phyloP scores from a whole-genome alignment of 2,329 filamentous ascomycete genomes.

The Boeremia lycopersici region DNA sequence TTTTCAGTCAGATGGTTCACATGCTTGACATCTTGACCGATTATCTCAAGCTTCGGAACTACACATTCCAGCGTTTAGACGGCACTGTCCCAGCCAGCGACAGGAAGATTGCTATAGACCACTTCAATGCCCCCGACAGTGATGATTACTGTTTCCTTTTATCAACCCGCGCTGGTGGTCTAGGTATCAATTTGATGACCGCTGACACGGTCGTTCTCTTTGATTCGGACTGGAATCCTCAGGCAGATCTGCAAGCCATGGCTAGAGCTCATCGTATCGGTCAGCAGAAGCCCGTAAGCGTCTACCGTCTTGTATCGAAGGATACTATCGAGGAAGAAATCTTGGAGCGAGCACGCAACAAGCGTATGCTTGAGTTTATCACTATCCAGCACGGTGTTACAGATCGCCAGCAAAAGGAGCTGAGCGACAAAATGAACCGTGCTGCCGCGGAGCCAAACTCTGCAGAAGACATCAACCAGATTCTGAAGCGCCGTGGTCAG shows the following conservation, averaged over 20 bases:
- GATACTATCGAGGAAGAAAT: slow-evolving; percentile 99
- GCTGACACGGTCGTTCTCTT: slow-evolving; percentile 98
- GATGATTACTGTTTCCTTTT: slow-evolving; percentile 96
- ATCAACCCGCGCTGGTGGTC: slow-evolving; percentile 91
- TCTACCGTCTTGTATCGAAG: slow-evolving; percentile 95
- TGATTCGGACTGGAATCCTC: slow-evolving; percentile 98
- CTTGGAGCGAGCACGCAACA: slow-evolving; percentile 93
- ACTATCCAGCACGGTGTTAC: slow-evolving; percentile 97
- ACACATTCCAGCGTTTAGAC: slow-evolving; percentile 92
- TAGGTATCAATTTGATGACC: slow-evolving; percentile 99
- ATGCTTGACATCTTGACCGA: slow-evolving; percentile 97
- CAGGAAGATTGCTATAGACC: slow-evolving; percentile 92
- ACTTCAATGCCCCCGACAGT: slow-evolving; percentile 96
- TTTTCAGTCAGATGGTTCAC: slow-evolving; percentile 99
- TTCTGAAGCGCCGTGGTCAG: slow-evolving; percentile 96
- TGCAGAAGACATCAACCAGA: slow-evolving; percentile 92
- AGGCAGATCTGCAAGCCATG: slow-evolving; percentile 98
- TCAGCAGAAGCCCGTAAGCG: slow-evolving; percentile 93
- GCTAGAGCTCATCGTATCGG: slow-evolving; percentile 97
- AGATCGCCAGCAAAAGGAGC: slow-evolving; percentile 85
- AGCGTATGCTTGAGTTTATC: slow-evolving; percentile 94
- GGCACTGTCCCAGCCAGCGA: slow-evolving; percentile 90
- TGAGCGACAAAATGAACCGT: slow-evolving; percentile 70
- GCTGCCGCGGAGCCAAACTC: slow-evolving; percentile 80
- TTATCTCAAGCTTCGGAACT: slow-evolving; percentile 90